Conservation (phyloP, 345 rosid genomes). For the Populus euphratica region DNA sequence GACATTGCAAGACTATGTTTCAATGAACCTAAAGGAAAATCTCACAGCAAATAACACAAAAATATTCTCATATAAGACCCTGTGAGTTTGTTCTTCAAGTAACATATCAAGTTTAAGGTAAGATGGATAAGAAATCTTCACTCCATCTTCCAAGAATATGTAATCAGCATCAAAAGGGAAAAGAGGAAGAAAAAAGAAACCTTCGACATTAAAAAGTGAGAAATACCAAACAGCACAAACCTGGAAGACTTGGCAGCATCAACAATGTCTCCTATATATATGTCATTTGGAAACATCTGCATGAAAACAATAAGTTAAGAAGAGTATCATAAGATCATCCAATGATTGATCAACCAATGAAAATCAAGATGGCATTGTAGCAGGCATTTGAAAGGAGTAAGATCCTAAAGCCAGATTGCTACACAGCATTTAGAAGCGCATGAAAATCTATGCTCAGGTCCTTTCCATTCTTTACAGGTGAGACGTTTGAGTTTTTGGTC, state of each 20-base stretch:
- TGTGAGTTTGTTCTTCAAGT: not conserved
- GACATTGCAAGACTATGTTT: constrained; percentile 15
- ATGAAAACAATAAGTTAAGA: constrained; percentile 6
- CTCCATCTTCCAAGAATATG: not conserved
- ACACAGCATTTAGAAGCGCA: not conserved
- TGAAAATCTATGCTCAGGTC: not conserved
- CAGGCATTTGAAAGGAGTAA: not conserved
- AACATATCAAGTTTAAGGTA: not conserved
- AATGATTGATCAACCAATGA: not conserved
- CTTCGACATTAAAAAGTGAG: not conserved
- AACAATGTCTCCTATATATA: constrained; percentile 59
- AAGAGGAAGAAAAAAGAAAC: not conserved
- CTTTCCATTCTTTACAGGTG: not conserved
- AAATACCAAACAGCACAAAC: constrained; percentile 31
- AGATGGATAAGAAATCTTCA: not conserved
- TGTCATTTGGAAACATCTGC: constrained; percentile 84
- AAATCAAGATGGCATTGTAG: not conserved
- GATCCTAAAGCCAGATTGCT: not conserved
- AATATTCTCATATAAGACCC: not conserved
- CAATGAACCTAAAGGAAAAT: constrained; percentile 5
- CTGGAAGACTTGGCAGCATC: constrained; percentile 75
- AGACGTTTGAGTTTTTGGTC: not conserved
- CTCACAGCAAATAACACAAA: not conserved
- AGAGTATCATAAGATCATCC: not conserved
- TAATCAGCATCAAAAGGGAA: not conserved